phyloP scores from a whole-genome alignment of 148 eudicot genomes.

The Amaranthus hypochondriacus region DNA sequence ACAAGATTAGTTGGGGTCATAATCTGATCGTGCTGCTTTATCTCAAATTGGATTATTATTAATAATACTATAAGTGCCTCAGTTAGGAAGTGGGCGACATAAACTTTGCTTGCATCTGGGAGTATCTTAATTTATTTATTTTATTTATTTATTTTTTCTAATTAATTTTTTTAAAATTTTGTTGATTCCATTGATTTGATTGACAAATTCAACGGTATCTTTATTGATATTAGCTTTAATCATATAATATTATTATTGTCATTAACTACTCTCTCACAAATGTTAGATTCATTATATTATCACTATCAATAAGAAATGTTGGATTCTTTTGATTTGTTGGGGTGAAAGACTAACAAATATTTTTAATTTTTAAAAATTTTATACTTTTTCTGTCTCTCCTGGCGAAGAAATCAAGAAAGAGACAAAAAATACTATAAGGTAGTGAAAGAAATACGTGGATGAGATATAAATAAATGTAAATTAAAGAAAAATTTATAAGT shows the following conservation, averaged over 20 bases:
- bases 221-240: neutral
- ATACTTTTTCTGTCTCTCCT: neutral
- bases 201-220: conserved; percentile 7
- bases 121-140: neutral
- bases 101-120: conserved; percentile 6
- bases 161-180: neutral
- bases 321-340: neutral
- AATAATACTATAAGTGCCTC: neutral
- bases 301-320: too few relatives aligned
- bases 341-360: too few relatives aligned
- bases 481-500: too few relatives aligned
- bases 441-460: too few relatives aligned
- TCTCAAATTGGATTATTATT: conserved; percentile 10
- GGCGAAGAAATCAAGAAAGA: too few relatives aligned
- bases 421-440: too few relatives aligned
- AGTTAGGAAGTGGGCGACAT: neutral
- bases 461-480: too few relatives aligned
- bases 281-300: neutral
- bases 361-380: neutral
- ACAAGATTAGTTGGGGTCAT: conserved; percentile 14
- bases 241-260: neutral
- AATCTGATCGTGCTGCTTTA: conserved; percentile 16
- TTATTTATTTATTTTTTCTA: neutral
- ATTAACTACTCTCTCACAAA: neutral
- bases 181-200: neutral